Evolutionary conservation across 345 rosid species (phyloP), one percentile per base, ranked within the genome.

Genomic region (Eucalyptus cloeziana): DNA sequence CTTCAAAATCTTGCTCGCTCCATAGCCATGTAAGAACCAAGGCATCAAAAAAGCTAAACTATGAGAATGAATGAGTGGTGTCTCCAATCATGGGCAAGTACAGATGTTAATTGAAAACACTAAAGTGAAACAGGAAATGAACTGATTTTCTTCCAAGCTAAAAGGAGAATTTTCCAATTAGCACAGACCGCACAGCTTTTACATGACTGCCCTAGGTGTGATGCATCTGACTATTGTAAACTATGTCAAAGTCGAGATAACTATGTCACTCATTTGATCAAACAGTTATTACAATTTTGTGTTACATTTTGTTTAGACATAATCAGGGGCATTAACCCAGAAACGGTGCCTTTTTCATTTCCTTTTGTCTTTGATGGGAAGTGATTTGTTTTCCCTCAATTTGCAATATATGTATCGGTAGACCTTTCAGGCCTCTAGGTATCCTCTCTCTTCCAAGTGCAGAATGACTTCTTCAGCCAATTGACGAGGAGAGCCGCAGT

Each of bases 361-460:
- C 43, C 14, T 21, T 69, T 12, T 37, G 47, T 37, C 83, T 76
- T 40, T 21, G 43, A 10, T 40, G 30, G 47, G 83, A 40, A 76
- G 27, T 37, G 47, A 40, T 76, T 76, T 76, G 83, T 76, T 76
- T 76, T 40, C 47, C 83, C 83, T 76, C 80, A 15, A 69, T 69
- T 76, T 40, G 83, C 27, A 40, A 40, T 76, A 22, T 21, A 40
- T 76, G 83, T 37, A 76, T 37, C 43, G 47, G 83, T 21, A n/a
- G 33, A 62, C 22, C 85, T 83, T 81, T 90, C 91, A 95, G 43
- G 93, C 93, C 89, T 88, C 91, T 88, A 95, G 93, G 92, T 92
- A 95, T 19, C 98, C 96, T 87, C 94, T 94, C 64, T 93, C 92
- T 67, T 94, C 94, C 92, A 97, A 90, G 91, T 95, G 95, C n/a